These are phyloP conservation scores for Epichloe elymi DNA, from an alignment of 2,329 filamentous ascomycete genomes.

Conservation along the genomic window DNA sequence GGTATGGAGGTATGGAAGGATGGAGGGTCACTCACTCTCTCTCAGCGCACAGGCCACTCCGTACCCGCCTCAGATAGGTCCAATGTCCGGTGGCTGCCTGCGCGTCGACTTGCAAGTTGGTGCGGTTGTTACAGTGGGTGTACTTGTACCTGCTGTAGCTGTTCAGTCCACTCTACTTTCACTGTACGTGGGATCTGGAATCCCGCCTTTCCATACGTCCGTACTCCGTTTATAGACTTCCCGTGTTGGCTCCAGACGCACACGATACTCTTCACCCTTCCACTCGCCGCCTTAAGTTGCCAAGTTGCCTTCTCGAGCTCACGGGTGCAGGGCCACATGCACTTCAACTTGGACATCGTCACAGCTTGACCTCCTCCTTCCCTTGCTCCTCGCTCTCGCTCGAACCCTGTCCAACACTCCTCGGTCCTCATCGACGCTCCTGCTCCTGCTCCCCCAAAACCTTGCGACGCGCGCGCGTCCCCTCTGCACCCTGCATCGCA, in stretches of 20 bases:
- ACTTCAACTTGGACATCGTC: conserved; percentile 3
- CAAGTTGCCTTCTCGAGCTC: conserved; percentile 1
- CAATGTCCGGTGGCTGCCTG: too few relatives aligned
- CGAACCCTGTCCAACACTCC: conserved; percentile 1
- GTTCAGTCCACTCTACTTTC: too few relatives aligned
- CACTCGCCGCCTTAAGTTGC: neutral
- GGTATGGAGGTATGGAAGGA: too few relatives aligned
- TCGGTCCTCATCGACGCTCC: neutral
- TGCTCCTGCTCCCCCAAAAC: neutral
- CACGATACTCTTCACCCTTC: conserved; percentile 1
- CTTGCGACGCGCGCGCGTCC: conserved; percentile 2
- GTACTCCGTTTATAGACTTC: neutral
- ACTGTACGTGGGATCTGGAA: neutral
- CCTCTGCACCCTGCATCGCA: neutral
- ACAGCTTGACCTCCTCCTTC: neutral
- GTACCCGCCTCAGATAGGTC: too few relatives aligned
- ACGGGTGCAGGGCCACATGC: conserved; percentile 11
- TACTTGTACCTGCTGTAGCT: too few relatives aligned
- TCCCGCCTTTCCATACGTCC: neutral
- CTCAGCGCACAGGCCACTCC: too few relatives aligned
- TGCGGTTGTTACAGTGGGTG: too few relatives aligned
- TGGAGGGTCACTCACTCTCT: too few relatives aligned
- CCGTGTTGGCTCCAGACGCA: neutral
- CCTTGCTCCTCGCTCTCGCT: neutral
- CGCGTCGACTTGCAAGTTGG: too few relatives aligned